Base-by-base conservation (phyloP, 192 early-diverging fungal genomes). In the Phlyctochytrium arcticum region DNA sequence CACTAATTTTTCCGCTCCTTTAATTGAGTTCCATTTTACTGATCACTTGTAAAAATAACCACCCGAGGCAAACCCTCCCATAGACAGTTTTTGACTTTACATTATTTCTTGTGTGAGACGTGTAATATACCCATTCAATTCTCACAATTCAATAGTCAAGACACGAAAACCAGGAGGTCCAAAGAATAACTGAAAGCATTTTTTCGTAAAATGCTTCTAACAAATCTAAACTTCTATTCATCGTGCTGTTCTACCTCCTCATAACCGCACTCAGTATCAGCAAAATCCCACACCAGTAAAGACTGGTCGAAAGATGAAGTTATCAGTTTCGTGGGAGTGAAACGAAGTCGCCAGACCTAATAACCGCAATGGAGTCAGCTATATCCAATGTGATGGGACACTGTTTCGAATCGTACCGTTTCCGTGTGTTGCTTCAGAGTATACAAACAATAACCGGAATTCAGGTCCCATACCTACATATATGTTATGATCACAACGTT, bases 201-300 rank as follows among this genome's bases (percentile, higher is more conserved):
- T n/a, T n/a, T n/a, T n/a, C n/a, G n/a, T n/a, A n/a, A n/a, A n/a
- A n/a, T n/a, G n/a, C n/a, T n/a, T n/a, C n/a, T n/a, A n/a, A n/a
- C n/a, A n/a, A n/a, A n/a, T n/a, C n/a, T n/a, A n/a, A n/a, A n/a
- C n/a, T n/a, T n/a, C n/a, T n/a, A n/a, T n/a, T 44, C 39, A n/a
- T 44, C 39, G 12, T 44, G 15, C 5, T 53, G 15, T 4, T 53
- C 55, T 36, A 10, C 55, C 17, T n/a, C 26, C 10, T 57, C 31
- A 57, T 31, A 48, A 31, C 49, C 60, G 21, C 63, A 48, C 9
- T 54, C 66, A 24, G 23, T 23, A 26, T 32, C 19, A 21, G 67
- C 62, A 61, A 81, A 81, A 60, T 81, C 76, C 67, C 74, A 74
- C 29, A 79, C 69, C 31, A 78, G 69, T 35, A 81, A 32, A 30